Percentiles rank a stretch among this genome's conserved stretches.
These are phyloP conservation scores for Hymenoscyphus albidus DNA, from an alignment of 2,329 filamentous ascomycete species.

Conservation along the genomic window DNA sequence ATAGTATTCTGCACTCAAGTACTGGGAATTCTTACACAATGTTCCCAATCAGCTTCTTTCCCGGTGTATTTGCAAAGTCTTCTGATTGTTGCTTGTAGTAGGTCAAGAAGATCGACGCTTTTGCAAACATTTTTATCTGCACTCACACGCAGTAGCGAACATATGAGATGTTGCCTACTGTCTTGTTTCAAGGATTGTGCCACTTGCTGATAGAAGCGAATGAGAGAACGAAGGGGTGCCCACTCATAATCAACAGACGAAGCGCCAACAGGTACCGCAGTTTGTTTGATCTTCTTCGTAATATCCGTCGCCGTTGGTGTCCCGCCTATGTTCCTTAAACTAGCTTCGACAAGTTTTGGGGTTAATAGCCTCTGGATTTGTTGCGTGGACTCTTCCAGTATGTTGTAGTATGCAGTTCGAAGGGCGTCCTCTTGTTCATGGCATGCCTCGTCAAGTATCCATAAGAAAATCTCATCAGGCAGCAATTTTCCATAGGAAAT, in stretches of 20 bases:
- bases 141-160: slow-evolving; percentile 51
- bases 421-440: slow-evolving; percentile 52
- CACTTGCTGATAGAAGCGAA: slow-evolving; percentile 24
- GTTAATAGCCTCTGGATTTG: slow-evolving; percentile 40
- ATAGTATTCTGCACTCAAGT: background rate
- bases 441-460: slow-evolving; percentile 60
- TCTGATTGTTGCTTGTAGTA: slow-evolving; percentile 43
- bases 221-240: slow-evolving; percentile 25
- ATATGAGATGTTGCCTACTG: slow-evolving; percentile 38
- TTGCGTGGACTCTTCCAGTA: slow-evolving; percentile 40
- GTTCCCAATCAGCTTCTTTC: slow-evolving; percentile 33
- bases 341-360: slow-evolving; percentile 42
- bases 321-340: slow-evolving; percentile 60
- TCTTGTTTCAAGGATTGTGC: slow-evolving; percentile 29
- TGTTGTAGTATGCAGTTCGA: slow-evolving; percentile 55
- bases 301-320: slow-evolving; percentile 42
- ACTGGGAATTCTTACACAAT: slow-evolving; percentile 35
- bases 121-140: slow-evolving; percentile 49
- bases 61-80: slow-evolving; percentile 43
- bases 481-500: slow-evolving; percentile 43
- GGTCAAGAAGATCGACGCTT: slow-evolving; percentile 40
- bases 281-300: slow-evolving; percentile 22
- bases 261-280: slow-evolving; percentile 24
- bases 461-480: slow-evolving; percentile 62
- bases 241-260: slow-evolving; percentile 22